phyloP scores from a whole-genome alignment of 202 grass and related monocot genomes.

The Panicum hallii region DNA sequence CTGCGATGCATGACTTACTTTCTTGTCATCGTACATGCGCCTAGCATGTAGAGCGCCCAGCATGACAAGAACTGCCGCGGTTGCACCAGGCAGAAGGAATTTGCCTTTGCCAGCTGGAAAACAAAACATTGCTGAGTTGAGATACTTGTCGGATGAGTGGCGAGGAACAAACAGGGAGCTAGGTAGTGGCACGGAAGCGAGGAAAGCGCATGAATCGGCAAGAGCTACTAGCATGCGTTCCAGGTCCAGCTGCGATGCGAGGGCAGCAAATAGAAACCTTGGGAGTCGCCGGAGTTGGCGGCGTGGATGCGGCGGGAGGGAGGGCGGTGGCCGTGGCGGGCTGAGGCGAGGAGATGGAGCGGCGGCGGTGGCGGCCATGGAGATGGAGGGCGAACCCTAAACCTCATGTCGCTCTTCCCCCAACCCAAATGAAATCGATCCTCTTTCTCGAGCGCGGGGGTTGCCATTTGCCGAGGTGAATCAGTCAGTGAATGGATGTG shows the following conservation, averaged over 20 bases:
- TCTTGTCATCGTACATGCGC: constrained; percentile 79
- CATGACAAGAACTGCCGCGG: constrained; percentile 82
- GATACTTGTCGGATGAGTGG: neutral
- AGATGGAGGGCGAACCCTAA: constrained; percentile 52
- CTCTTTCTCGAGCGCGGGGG: too few relatives aligned
- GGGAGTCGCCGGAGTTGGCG: constrained; percentile 41
- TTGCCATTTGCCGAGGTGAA: too few relatives aligned
- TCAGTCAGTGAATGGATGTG: too few relatives aligned
- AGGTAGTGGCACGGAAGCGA: too few relatives aligned
- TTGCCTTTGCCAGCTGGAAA: constrained; percentile 69
- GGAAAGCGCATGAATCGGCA: too few relatives aligned
- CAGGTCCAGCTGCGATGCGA: too few relatives aligned
- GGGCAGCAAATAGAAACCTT: neutral
- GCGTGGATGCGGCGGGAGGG: constrained; percentile 35
- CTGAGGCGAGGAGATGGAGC: constrained; percentile 19
- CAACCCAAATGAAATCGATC: neutral
- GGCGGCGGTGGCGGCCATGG: constrained; percentile 30
- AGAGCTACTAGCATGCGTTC: too few relatives aligned
- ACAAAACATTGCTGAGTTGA: neutral
- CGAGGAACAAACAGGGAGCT: neutral
- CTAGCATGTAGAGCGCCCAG: constrained; percentile 77
- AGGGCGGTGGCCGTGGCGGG: neutral
- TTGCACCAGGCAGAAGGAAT: constrained; percentile 75
- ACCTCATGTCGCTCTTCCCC: constrained; percentile 14
- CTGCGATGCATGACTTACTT: constrained; percentile 38